phyloP scores from a whole-genome alignment of 495 filamentous ascomycete species.

The Aspergillus panamensis region DNA sequence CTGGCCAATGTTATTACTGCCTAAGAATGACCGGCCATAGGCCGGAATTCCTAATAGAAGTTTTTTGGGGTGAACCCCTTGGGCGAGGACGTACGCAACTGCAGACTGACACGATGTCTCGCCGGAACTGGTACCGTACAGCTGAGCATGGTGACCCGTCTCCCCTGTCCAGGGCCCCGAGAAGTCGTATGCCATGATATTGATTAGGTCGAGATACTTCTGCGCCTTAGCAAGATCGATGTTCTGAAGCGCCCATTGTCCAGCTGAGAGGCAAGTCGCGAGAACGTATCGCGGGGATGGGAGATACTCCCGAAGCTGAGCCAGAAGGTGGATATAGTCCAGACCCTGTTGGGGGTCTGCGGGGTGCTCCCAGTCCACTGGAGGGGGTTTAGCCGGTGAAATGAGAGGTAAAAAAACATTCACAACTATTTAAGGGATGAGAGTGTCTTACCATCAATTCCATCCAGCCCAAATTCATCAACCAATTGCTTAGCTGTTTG shows the following conservation, averaged over 20 bases:
- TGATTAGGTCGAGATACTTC: conserved; percentile 71
- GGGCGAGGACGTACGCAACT: conserved; percentile 60
- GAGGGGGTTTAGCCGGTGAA: not conserved
- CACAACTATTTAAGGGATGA: not conserved
- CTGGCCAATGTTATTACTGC: conserved; percentile 60
- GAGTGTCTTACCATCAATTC: conserved; percentile 68
- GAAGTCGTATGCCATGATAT: conserved; percentile 87
- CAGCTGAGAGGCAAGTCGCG: conserved; percentile 79
- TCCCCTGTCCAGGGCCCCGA: conserved; percentile 69
- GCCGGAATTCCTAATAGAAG: conserved; percentile 77
- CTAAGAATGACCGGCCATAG: conserved; percentile 79
- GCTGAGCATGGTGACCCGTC: conserved; percentile 76
- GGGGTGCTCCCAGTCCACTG: conserved; percentile 93
- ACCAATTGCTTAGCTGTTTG: conserved; percentile 67
- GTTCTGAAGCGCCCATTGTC: conserved; percentile 67
- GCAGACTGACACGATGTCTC: conserved; percentile 62
- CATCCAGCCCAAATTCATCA: conserved; percentile 73
- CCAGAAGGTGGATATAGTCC: conserved; percentile 70
- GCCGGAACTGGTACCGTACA: conserved; percentile 57
- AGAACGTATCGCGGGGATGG: conserved; percentile 71
- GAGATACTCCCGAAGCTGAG: conserved; percentile 64
- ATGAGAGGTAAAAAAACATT: too few relatives aligned
- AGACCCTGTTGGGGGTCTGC: conserved; percentile 62
- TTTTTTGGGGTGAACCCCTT: conserved; percentile 68
- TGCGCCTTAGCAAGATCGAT: conserved; percentile 67